Evolutionary conservation across 352 stramenopile genomes (phyloP).

Genomic region (Saprolegnia diclina): DNA sequence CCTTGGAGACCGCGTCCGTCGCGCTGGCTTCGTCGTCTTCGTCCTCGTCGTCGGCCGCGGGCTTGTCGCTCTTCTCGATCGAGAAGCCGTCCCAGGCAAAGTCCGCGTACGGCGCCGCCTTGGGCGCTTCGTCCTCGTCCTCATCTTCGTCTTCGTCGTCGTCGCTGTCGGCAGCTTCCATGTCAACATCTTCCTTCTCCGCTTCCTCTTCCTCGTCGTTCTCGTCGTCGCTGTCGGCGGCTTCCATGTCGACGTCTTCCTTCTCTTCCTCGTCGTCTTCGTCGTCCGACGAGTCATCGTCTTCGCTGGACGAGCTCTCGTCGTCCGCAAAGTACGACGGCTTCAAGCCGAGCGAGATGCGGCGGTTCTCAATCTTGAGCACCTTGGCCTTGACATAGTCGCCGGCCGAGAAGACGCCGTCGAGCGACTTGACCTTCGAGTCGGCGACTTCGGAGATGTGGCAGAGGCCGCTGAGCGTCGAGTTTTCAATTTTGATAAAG

Average conservation of each 20-base stretch:
- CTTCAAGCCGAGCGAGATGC: slow-evolving; percentile 94
- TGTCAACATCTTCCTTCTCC: slow-evolving; percentile 42
- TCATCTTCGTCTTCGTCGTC: slow-evolving; percentile 46
- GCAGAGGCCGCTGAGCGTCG: slow-evolving; percentile 91
- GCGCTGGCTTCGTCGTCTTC: slow-evolving; percentile 43
- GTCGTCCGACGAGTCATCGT: slow-evolving; percentile 72
- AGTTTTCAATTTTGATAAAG: slow-evolving; percentile 95
- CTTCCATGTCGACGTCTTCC: slow-evolving; percentile 40
- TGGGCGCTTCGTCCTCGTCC: slow-evolving; percentile 22
- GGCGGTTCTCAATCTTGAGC: slow-evolving; percentile 89
- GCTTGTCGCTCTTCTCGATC: slow-evolving; percentile 47
- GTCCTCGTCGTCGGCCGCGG: slow-evolving; percentile 45
- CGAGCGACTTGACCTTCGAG: slow-evolving; percentile 88
- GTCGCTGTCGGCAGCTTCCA: slow-evolving; percentile 45
- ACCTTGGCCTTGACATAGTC: slow-evolving; percentile 97
- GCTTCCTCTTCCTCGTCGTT: slow-evolving; percentile 38
- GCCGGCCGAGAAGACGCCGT: slow-evolving; percentile 90
- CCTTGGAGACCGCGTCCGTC: slow-evolving; percentile 40
- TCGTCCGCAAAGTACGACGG: slow-evolving; percentile 94
- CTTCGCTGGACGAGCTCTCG: slow-evolving; percentile 81
- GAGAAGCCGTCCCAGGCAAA: slow-evolving; percentile 85
- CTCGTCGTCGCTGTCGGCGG: slow-evolving; percentile 44
- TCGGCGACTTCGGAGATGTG: slow-evolving; percentile 96
- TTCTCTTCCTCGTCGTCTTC: slow-evolving; percentile 44
- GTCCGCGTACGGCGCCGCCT: slow-evolving; percentile 41